Evolutionary conservation across 257 asterid species (phyloP).

Genomic region (Scutellaria minor): DNA sequence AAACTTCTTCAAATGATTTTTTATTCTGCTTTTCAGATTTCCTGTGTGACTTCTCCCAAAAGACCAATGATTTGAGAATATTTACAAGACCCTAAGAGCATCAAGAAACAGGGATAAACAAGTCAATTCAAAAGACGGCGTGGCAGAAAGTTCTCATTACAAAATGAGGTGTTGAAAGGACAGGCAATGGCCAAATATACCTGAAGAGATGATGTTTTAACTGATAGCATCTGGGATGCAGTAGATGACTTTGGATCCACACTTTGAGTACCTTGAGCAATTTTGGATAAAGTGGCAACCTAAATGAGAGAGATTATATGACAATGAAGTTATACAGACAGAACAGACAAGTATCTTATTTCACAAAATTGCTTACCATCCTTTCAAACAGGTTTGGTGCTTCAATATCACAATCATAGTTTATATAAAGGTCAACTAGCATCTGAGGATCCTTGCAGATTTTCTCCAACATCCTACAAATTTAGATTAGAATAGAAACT

Average conservation of each 20-base stretch:
- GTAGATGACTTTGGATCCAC: constrained; percentile 80
- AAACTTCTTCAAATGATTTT: constrained; percentile 51
- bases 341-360: constrained; percentile 26
- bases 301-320: constrained; percentile 44
- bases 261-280: constrained; percentile 90
- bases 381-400: constrained; percentile 92
- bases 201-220: constrained; percentile 90
- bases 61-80: constrained; percentile 77
- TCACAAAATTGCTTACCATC: constrained; percentile 59
- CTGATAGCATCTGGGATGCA: constrained; percentile 69
- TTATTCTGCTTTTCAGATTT: constrained; percentile 58
- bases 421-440: constrained; percentile 91
- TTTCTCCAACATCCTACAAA: constrained; percentile 91
- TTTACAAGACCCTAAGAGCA: constrained; percentile 80
- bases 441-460: constrained; percentile 89
- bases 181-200: constrained; percentile 43
- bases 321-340: constrained; percentile 34
- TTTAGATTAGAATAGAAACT: constrained; percentile 30
- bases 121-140: constrained; percentile 14
- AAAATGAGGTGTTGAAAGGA: constrained; percentile 16
- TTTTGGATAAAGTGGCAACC: constrained; percentile 84
- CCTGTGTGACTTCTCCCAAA: constrained; percentile 84
- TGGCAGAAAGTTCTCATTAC: constrained; percentile 32
- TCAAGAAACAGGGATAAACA: constrained; percentile 33
- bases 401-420: constrained; percentile 94